Evolutionary conservation across 2,329 filamentous ascomycete species (phyloP), one percentile per base, ranked within the genome.

Genomic region (Byssochlamys sp.): DNA sequence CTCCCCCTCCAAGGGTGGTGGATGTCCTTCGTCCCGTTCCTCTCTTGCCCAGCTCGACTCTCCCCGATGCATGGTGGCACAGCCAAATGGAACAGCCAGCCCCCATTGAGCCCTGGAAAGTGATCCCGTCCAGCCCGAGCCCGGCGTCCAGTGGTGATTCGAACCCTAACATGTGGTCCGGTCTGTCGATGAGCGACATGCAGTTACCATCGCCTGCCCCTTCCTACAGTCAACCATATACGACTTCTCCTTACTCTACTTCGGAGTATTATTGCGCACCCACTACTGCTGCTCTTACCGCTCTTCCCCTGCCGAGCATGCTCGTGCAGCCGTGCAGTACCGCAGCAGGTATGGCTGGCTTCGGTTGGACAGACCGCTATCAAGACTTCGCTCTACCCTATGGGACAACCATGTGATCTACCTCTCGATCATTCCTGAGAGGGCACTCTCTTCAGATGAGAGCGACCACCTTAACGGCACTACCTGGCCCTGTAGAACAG

Each of bases 21-120:
- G 91, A 96, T 73, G 85, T 95, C 65, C 84, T 96, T 70, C 89
- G 90, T 69, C 90, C 91, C 64, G 88, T 88, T 61, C 87, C 90
- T 58, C 80, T 96, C 65, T 81, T 97, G 56, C 90, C 91, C 60
- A 95, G 89, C 79, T 91, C 90, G 53, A 85, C 88, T 24, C 82
- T 81, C 57, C 81, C 83, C 57, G 82, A 85, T 65, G 84, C 81
- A 73, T 90, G 92, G 83, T 96, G 91, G 92, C 85, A 87, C 57
- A 87, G 90, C 67, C 80, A 81, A 33, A 78, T 89, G 58, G 82
- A 86, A 57, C 81, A 84, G 57, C 81, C 88, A 50, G 83, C 84
- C 4, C 84, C 87, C 1, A 84, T 95, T 59, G 91, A 97, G 60
- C 82, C 89, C 57, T 97, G 92, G 92, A 90, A 88, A 73, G 85